Percentiles rank a stretch among this genome's conserved stretches.
Conservation (phyloP, 2,329 filamentous ascomycete genomes). For the Xylaria sp. region DNA sequence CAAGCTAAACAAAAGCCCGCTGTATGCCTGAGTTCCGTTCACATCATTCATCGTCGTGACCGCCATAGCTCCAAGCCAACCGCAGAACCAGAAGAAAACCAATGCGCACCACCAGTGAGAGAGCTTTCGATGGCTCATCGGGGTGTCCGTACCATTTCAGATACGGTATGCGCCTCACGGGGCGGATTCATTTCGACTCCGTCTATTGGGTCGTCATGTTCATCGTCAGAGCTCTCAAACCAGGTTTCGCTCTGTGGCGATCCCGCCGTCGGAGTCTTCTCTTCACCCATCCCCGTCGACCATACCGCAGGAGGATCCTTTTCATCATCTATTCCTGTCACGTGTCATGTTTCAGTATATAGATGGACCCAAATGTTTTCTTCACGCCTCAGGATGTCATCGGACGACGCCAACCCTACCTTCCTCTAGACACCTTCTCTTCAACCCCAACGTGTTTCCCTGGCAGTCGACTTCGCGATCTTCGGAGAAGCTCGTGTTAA, state of each 20-base stretch:
- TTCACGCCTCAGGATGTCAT: slow-evolving; percentile 8
- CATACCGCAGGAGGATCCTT: neutral
- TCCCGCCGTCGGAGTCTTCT: too few relatives aligned
- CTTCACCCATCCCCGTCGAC: neutral
- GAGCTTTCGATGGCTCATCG: too few relatives aligned
- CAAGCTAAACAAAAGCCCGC: neutral
- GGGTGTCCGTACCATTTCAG: too few relatives aligned
- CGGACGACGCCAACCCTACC: slow-evolving; percentile 35
- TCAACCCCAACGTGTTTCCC: slow-evolving; percentile 21
- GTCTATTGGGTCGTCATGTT: too few relatives aligned
- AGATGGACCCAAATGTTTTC: neutral
- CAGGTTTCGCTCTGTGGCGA: neutral
- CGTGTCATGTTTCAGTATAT: neutral
- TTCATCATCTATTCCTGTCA: neutral
- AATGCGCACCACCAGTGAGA: neutral
- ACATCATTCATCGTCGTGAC: neutral
- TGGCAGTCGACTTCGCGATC: slow-evolving; percentile 28
- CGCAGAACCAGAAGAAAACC: neutral
- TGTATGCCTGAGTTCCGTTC: neutral
- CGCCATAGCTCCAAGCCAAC: neutral
- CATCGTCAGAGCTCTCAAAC: too few relatives aligned
- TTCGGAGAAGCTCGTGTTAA: slow-evolving; percentile 38
- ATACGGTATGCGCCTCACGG: too few relatives aligned
- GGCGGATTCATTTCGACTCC: too few relatives aligned
- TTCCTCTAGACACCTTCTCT: slow-evolving; percentile 33